phyloP scores from a whole-genome alignment of 148 eudicot species.

The Cornus florida region DNA sequence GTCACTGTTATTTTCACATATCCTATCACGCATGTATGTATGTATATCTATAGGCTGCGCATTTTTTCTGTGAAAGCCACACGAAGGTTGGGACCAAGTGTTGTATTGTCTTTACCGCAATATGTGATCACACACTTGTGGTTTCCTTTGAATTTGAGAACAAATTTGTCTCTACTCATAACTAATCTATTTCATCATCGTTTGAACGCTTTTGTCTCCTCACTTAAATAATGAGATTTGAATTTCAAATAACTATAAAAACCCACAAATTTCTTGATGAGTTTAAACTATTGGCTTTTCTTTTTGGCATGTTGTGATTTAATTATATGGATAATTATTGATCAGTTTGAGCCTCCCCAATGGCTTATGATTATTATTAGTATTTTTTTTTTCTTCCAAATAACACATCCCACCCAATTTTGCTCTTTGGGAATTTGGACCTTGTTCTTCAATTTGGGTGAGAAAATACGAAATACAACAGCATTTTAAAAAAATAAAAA shows the following conservation, averaged over 20 bases:
- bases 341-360: neutral
- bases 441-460: too few species aligned
- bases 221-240: too few species aligned
- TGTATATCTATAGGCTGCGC: neutral
- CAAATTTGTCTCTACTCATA: neutral
- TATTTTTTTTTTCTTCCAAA: too few species aligned
- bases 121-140: neutral
- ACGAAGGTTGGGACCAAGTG: slow-evolving; percentile 6
- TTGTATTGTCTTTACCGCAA: neutral
- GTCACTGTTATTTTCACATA: too few species aligned
- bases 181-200: slow-evolving; percentile 9
- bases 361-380: neutral
- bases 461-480: too few species aligned
- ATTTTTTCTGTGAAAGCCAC: neutral
- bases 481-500: too few species aligned
- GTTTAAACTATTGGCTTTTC: neutral
- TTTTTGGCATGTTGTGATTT: slow-evolving; percentile 1
- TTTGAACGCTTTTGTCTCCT: neutral
- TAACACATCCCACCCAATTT: too few species aligned
- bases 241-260: neutral
- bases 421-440: too few species aligned
- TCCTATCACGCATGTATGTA: too few species aligned
- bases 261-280: too few species aligned
- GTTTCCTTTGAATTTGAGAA: neutral
- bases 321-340: neutral